phyloP scores from a whole-genome alignment of 306 rosid genomes.

The Pyrus bretschneideri region DNA sequence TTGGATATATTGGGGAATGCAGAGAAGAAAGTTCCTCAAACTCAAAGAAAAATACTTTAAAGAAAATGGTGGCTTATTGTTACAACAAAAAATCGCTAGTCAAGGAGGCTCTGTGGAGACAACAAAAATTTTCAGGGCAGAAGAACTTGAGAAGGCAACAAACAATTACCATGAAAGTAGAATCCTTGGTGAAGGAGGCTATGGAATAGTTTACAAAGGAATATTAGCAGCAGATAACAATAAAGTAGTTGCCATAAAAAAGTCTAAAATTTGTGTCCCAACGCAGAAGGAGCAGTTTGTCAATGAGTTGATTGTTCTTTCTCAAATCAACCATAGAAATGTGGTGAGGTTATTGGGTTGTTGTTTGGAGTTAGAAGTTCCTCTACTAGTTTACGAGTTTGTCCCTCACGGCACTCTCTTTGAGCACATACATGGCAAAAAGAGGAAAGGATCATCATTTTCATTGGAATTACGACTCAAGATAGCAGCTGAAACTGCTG shows the following conservation, averaged over 20 bases:
- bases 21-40: conserved; percentile 4
- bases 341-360: conserved; percentile 5
- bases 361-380: not conserved
- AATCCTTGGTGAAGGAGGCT: conserved; percentile 7
- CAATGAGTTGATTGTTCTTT: not conserved
- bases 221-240: not conserved
- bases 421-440: not conserved
- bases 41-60: not conserved
- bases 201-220: conserved; percentile 6
- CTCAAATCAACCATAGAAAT: conserved; percentile 6
- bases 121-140: not conserved
- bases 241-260: not conserved
- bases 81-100: not conserved
- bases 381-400: conserved; percentile 5
- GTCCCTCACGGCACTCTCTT: not conserved
- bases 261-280: not conserved
- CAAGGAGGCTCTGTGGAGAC: not conserved
- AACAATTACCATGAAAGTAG: not conserved
- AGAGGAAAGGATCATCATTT: not conserved
- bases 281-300: not conserved
- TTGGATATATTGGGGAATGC: conserved; percentile 6
- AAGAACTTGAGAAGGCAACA: not conserved
- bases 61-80: no score
- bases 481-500: not conserved
- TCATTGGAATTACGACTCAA: not conserved